phyloP scores from a whole-genome alignment of 1,284 basidiomycete genomes.

The Malassezia sympodialis region DNA sequence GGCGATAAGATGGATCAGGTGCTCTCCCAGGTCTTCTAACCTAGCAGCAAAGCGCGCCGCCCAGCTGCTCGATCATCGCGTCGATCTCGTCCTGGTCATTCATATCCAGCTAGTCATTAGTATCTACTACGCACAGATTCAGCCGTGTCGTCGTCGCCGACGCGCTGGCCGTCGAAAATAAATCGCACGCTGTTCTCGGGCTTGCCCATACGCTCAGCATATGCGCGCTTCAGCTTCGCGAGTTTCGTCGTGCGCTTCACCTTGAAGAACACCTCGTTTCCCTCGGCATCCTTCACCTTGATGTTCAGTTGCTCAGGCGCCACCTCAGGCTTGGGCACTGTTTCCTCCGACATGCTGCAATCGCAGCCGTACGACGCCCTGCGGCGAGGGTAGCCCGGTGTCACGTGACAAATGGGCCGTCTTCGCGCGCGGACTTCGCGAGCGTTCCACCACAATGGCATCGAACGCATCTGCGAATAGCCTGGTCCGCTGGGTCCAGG shows the following conservation, averaged over 20 bases:
- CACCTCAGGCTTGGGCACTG: constrained; percentile 39
- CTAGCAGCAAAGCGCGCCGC: constrained; percentile 19
- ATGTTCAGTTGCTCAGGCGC: constrained; percentile 45
- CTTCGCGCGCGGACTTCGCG: not conserved
- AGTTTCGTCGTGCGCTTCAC: constrained; percentile 89
- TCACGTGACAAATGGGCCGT: constrained; percentile 6
- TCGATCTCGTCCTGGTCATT: constrained; percentile 47
- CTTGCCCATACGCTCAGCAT: constrained; percentile 86
- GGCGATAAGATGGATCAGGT: constrained; percentile 11
- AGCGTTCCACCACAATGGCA: constrained; percentile 5
- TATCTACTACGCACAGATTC: constrained; percentile 32
- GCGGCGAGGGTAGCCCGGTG: not conserved
- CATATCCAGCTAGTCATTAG: constrained; percentile 35
- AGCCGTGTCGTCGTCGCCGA: constrained; percentile 45
- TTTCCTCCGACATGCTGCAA: constrained; percentile 34
- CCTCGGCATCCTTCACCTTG: constrained; percentile 50
- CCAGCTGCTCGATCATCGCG: constrained; percentile 47
- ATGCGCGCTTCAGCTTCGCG: constrained; percentile 83
- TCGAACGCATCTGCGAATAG: constrained; percentile 33
- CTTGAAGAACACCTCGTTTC: constrained; percentile 94
- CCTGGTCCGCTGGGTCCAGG: constrained; percentile 37
- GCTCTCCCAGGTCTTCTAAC: constrained; percentile 13
- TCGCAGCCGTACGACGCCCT: not conserved
- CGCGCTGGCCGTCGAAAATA: constrained; percentile 44
- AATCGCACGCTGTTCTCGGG: constrained; percentile 44